A percentile compares a stretch with the other conserved stretches of the same genome.
Conservation (phyloP, 306 rosid species). For the Abrus pulchellus region DNA sequence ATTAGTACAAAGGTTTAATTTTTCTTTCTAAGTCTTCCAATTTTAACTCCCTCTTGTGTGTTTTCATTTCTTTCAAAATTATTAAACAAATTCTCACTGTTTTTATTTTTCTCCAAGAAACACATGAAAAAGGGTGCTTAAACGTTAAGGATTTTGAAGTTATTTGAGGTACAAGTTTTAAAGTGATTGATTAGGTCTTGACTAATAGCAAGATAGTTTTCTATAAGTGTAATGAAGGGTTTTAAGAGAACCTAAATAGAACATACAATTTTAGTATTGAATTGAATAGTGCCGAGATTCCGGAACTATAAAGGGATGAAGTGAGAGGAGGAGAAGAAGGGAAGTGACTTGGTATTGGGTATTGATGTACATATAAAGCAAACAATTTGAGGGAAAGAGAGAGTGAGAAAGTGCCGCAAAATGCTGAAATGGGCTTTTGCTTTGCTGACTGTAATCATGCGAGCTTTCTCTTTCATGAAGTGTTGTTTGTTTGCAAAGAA, state of each 20-base stretch:
- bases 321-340: slow-evolving; percentile 13
- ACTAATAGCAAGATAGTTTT: not conserved
- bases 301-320: slow-evolving; percentile 13
- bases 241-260: slow-evolving; percentile 2
- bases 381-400: slow-evolving; percentile 11
- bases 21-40: too few relatives aligned
- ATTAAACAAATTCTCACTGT: too few relatives aligned
- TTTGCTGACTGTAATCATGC: slow-evolving; percentile 62
- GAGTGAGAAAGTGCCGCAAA: slow-evolving; percentile 50
- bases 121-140: not conserved
- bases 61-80: too few relatives aligned
- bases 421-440: slow-evolving; percentile 62
- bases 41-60: too few relatives aligned
- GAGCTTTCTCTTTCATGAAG: slow-evolving; percentile 52
- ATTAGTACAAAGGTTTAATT: too few relatives aligned
- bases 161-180: not conserved
- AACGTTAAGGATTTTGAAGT: not conserved
- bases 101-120: too few relatives aligned
- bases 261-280: not conserved
- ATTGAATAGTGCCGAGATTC: slow-evolving; percentile 43
- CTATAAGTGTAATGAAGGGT: not conserved
- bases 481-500: slow-evolving; percentile 59
- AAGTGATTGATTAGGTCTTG: not conserved
- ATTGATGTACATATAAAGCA: slow-evolving; percentile 10
- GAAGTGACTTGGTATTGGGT: slow-evolving; percentile 28